Percentiles rank a stretch among this genome's conserved stretches.
Evolutionary conservation across 1,284 basidiomycete genomes (phyloP).

Genomic region (Cryptococcus deneoformans): DNA sequence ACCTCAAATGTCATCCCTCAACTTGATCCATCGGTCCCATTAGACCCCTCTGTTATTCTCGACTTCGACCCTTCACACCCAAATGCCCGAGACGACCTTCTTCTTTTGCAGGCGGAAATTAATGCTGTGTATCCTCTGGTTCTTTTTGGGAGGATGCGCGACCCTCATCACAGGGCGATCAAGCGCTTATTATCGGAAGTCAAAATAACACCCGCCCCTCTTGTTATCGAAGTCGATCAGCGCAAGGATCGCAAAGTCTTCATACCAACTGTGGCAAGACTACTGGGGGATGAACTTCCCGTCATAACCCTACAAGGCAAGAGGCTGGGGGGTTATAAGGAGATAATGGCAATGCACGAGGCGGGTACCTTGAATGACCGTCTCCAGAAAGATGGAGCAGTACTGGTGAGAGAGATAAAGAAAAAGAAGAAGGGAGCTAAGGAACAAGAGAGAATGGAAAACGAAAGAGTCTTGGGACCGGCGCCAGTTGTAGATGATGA

Average conservation of each 20-base stretch:
- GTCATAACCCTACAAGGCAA: constrained; percentile 68
- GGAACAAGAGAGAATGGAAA: constrained; percentile 37
- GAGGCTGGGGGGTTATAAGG: constrained; percentile 57
- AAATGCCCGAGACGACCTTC: constrained; percentile 52
- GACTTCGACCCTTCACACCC: constrained; percentile 72
- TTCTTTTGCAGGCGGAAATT: constrained; percentile 49
- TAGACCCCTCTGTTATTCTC: constrained; percentile 71
- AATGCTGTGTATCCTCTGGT: constrained; percentile 75
- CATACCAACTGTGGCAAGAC: constrained; percentile 55
- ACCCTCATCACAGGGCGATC: constrained; percentile 58
- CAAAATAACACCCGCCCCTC: constrained; percentile 61
- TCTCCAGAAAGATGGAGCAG: constrained; percentile 60
- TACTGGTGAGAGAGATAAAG: constrained; percentile 49
- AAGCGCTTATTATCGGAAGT: constrained; percentile 61
- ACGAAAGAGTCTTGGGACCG: constrained; percentile 31
- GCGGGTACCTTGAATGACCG: constrained; percentile 55
- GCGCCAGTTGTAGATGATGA: constrained; percentile 18
- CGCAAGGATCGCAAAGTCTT: constrained; percentile 57
- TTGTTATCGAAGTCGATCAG: constrained; percentile 71
- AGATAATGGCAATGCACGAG: constrained; percentile 56
- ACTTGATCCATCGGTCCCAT: constrained; percentile 62
- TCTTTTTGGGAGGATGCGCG: constrained; percentile 66
- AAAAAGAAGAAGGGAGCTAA: constrained; percentile 54
- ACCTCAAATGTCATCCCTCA: constrained; percentile 73
- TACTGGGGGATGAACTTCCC: constrained; percentile 64